A percentile compares a stretch with the other conserved stretches of the same genome.
Evolutionary conservation across 257 asterid genomes (phyloP).

Genomic region (Solanum megistacrolobum): DNA sequence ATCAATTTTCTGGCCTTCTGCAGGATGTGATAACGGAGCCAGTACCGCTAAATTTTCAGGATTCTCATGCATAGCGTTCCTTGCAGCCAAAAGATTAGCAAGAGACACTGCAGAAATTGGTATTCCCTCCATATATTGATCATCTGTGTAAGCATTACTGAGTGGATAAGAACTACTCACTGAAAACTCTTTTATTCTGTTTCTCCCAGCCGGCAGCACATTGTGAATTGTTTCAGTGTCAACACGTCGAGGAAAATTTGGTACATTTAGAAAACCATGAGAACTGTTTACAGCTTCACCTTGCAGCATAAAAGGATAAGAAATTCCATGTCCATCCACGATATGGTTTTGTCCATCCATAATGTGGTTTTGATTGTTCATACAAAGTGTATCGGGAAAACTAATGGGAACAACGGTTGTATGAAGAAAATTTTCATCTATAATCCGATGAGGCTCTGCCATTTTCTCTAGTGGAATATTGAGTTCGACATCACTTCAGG

Average conservation of each 20-base stretch:
- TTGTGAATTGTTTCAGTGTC: conserved; percentile 14
- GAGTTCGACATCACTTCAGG: background rate
- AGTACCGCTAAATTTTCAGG: conserved; percentile 10
- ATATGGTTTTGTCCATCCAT: conserved; percentile 20
- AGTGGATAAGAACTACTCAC: conserved; percentile 19
- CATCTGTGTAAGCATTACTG: conserved; percentile 4
- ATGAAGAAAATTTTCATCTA: conserved; percentile 23
- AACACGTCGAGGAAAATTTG: background rate
- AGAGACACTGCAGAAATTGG: conserved; percentile 18
- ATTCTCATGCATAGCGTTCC: conserved; percentile 11
- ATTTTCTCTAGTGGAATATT: conserved; percentile 13
- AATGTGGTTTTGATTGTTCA: conserved; percentile 16
- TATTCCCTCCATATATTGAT: conserved; percentile 22
- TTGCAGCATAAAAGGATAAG: conserved; percentile 16
- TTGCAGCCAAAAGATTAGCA: conserved; percentile 17
- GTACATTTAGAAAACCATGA: conserved; percentile 2
- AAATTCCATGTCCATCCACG: conserved; percentile 29
- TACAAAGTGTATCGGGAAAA: conserved; percentile 10
- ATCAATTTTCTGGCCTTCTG: conserved; percentile 12
- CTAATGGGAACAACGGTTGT: conserved; percentile 9
- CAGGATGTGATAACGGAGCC: conserved; percentile 15
- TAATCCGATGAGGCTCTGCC: conserved; percentile 16
- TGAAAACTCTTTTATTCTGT: conserved; percentile 7
- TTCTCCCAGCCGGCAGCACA: conserved; percentile 10
- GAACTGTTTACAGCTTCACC: conserved; percentile 29